Evolutionary conservation across 2,329 filamentous ascomycete species (phyloP).

Genomic region (Exophiala xenobiotica): DNA sequence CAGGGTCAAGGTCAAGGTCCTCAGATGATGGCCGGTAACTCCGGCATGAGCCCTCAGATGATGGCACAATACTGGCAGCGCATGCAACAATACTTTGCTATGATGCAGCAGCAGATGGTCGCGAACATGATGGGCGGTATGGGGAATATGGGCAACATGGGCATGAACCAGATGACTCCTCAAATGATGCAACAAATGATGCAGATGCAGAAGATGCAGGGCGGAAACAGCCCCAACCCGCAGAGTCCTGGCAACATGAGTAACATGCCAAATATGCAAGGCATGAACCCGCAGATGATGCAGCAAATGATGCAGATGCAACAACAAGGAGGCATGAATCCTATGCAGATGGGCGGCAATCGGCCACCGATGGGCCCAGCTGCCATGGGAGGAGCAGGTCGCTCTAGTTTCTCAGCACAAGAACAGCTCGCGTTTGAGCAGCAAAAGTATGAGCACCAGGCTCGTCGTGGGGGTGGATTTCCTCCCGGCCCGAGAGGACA

Average conservation of each 20-base stretch:
- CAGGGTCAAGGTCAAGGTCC: constrained; percentile 34
- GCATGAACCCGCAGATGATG: constrained; percentile 43
- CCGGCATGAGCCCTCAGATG: constrained; percentile 87
- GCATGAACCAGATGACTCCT: constrained; percentile 43
- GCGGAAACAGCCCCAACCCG: constrained; percentile 32
- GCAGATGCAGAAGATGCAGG: constrained; percentile 58
- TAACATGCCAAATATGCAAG: constrained; percentile 20
- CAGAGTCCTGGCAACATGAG: constrained; percentile 30
- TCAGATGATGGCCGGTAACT: constrained; percentile 35
- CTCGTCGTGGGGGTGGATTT: constrained; percentile 48
- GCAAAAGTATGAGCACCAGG: constrained; percentile 72
- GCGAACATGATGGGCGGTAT: constrained; percentile 59
- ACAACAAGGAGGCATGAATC: constrained; percentile 40
- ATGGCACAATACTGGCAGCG: constrained; percentile 99
- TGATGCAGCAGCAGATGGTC: constrained; percentile 92
- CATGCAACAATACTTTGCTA: constrained; percentile 94
- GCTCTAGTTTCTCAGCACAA: constrained; percentile 62
- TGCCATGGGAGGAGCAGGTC: constrained; percentile 47
- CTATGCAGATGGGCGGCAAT: constrained; percentile 33
- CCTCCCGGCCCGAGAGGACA: constrained; percentile 18
- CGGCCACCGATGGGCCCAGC: constrained; percentile 18
- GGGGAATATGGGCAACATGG: constrained; percentile 54
- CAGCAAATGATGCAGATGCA: constrained; percentile 57
- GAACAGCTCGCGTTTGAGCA: constrained; percentile 75
- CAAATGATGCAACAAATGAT: constrained; percentile 59